Evolutionary conservation across 805 yeast species (phyloP), one percentile per base, ranked within the genome.

Genomic region (Blastobotrys parvus): DNA sequence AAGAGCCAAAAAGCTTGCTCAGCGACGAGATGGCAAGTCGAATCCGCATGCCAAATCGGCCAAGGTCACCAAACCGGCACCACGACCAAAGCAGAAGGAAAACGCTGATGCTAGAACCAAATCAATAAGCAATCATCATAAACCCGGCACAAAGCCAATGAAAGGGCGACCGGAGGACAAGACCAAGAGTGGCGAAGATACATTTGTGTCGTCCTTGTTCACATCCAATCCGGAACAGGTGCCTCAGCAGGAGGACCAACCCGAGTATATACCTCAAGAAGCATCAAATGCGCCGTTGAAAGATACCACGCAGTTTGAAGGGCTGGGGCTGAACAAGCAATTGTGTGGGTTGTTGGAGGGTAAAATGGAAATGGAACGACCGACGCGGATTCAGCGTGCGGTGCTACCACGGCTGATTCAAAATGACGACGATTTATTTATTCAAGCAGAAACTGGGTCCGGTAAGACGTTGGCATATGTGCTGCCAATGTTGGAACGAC

Each of bases 361-460:
- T 4, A 72, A 72, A 43, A 66, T 86, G 66, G 58, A 67, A 23
- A 48, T 68, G 33, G 45, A 43, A 3, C 50, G 58, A 3, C 98
- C 99, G 1, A 94, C 98, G 0, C 78, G 77, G 52, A 86, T 92
- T 51, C 99, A 92, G 63, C 73, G 86, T 50, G 65, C 82, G 4
- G 92, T 83, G 0, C 68, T 88, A 7, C 95, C 97, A 17, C 68
- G 69, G 41, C 59, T 78, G 22, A 52, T 75, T 4, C 53, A 62
- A 11, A 53, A 58, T 6, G 65, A 71, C 17, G 63, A 68, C 25
- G 98, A 92, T 62, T 65, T 88, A 44, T 83, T 92, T 52, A 83
- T 92, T 38, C 94, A 88, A 58, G 96, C 99, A 0, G 97, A 94
- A 63, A 92, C 99, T 0, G 99, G 99, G 42, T 89, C 97, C 0